phyloP scores from a whole-genome alignment of 179 eudicot genomes.

The Gypsophila paniculata region DNA sequence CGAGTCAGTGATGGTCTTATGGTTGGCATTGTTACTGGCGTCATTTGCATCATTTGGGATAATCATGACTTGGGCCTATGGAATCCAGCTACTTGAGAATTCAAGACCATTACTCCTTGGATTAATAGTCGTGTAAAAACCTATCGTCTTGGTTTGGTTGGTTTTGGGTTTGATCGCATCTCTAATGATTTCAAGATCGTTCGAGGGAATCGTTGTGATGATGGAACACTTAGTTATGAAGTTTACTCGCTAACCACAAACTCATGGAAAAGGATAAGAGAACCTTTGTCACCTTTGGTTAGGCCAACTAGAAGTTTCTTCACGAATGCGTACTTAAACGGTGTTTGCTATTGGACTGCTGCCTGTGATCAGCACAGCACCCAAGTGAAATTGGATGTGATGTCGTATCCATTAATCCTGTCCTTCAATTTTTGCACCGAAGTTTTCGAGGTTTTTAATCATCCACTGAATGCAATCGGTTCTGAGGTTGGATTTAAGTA shows the following conservation, averaged over 20 bases:
- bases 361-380: no score
- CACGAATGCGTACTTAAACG: neutral
- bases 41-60: neutral
- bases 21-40: conserved; percentile 10
- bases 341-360: conserved; percentile 6
- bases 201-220: neutral
- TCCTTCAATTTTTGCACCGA: no score
- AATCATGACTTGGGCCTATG: neutral
- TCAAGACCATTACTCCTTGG: neutral
- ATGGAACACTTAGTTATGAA: neutral
- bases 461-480: no score
- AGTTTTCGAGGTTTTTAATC: no score
- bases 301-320: fast-evolving
- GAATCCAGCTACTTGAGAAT: neutral
- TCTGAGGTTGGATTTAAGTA: no score
- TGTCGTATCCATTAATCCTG: no score
- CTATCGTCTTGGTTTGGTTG: neutral
- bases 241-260: conserved; percentile 8
- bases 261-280: conserved; percentile 8
- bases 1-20: fast-evolving
- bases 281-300: neutral
- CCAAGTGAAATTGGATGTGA: no score
- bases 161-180: neutral
- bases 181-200: no score
- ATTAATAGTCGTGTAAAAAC: no score